These are phyloP conservation scores for Backusella australiensis DNA, from an alignment of 192 early-diverging fungal species.

Conservation along the genomic window DNA sequence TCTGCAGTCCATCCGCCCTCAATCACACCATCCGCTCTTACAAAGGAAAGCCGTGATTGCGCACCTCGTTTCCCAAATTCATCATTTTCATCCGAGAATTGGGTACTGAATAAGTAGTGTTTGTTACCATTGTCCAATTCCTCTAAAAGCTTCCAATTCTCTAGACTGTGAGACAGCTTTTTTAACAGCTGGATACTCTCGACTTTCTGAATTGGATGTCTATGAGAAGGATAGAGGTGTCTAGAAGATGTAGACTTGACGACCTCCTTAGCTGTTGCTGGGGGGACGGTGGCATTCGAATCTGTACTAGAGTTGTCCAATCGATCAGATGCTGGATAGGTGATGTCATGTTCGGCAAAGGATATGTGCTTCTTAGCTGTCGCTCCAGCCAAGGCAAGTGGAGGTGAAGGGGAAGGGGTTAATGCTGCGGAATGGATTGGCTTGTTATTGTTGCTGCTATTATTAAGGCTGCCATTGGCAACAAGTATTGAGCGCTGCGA, in stretches of 20 bases:
- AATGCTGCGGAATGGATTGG: neutral
- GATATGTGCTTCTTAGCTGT: conserved; percentile 31
- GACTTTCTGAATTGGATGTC: conserved; percentile 13
- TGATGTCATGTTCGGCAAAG: conserved; percentile 29
- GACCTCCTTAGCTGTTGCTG: neutral
- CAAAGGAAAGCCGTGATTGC: conserved; percentile 24
- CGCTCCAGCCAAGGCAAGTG: neutral
- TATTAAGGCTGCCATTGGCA: neutral
- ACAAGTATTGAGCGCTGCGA: conserved; percentile 15
- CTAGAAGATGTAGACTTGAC: neutral
- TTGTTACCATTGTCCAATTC: conserved; percentile 41
- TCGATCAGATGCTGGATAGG: conserved; percentile 16
- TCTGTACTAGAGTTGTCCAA: conserved; percentile 3
- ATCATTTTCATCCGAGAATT: conserved; percentile 25
- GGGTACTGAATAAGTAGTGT: conserved; percentile 31
- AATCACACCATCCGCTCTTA: conserved; percentile 49
- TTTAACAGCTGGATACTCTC: conserved; percentile 38
- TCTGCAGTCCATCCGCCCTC: conserved; percentile 49
- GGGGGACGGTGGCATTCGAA: neutral
- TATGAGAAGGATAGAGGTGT: conserved; percentile 19
- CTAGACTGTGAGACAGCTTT: conserved; percentile 30
- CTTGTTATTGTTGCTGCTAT: neutral
- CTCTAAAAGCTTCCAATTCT: conserved; percentile 41
- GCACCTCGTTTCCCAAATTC: conserved; percentile 21
- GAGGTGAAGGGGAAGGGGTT: neutral